Percentiles rank a stretch among this genome's conserved stretches.
Conservation (phyloP, 179 eudicot species). For the Silene noctiflora region DNA sequence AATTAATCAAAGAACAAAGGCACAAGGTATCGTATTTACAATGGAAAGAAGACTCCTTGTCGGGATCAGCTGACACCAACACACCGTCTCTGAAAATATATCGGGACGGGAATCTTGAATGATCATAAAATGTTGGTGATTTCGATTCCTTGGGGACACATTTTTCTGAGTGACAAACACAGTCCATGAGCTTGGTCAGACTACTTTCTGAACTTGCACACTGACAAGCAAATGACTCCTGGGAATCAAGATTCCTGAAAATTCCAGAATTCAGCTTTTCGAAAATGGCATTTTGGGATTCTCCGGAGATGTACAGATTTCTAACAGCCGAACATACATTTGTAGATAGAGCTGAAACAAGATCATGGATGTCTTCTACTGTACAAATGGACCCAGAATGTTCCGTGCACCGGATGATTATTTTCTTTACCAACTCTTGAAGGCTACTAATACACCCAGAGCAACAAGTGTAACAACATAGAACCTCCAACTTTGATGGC, state of each 20-base stretch:
- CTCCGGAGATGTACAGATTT: slow-evolving; percentile 32
- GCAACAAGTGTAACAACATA: slow-evolving; percentile 68
- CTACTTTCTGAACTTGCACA: slow-evolving; percentile 32
- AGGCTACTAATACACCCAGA: slow-evolving; percentile 50
- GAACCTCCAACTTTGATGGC: slow-evolving; percentile 28
- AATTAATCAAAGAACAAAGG: slow-evolving; percentile 78
- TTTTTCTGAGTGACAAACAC: slow-evolving; percentile 47
- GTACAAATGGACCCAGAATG: slow-evolving; percentile 37
- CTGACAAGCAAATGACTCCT: slow-evolving; percentile 25
- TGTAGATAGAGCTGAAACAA: slow-evolving; percentile 54
- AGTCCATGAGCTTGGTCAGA: slow-evolving; percentile 33
- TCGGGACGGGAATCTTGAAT: slow-evolving; percentile 24
- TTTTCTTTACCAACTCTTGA: slow-evolving; percentile 35
- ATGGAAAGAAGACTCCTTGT: slow-evolving; percentile 47
- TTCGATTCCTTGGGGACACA: slow-evolving; percentile 18
- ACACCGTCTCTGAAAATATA: slow-evolving; percentile 69
- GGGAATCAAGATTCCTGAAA: slow-evolving; percentile 23
- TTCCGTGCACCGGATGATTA: slow-evolving; percentile 41
- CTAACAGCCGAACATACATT: slow-evolving; percentile 53
- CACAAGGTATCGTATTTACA: slow-evolving; percentile 79
- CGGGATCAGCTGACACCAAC: slow-evolving; percentile 40
- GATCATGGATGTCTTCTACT: slow-evolving; percentile 69
- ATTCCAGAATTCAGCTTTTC: slow-evolving; percentile 16
- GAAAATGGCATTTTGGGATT: slow-evolving; percentile 12
- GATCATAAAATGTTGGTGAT: slow-evolving; percentile 20